Percentiles rank a stretch among this genome's conserved stretches.
Conservation (phyloP, 108 stramenopile genomes). For the Cyclotella sp. region DNA sequence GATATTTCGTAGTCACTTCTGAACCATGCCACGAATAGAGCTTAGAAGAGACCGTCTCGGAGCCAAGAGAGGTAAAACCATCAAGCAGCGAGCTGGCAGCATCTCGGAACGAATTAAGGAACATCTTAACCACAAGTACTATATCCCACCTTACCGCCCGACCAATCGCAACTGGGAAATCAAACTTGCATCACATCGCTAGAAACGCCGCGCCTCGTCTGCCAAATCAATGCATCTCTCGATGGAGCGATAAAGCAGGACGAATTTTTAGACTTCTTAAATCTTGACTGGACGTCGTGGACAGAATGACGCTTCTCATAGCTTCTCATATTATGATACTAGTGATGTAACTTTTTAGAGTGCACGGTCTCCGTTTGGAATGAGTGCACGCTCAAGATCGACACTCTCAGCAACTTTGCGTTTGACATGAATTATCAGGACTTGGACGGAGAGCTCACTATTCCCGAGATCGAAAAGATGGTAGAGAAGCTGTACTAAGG, state of each 20-base stretch:
- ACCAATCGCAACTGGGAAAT: slow-evolving; percentile 52
- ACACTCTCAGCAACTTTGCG: slow-evolving; percentile 55
- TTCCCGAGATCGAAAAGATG: slow-evolving; percentile 59
- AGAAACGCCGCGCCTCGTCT: slow-evolving; percentile 51
- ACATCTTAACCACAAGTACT: slow-evolving; percentile 24
- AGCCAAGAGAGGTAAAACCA: slow-evolving; percentile 38
- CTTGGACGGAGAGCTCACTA: slow-evolving; percentile 49
- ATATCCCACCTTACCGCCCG: slow-evolving; percentile 56
- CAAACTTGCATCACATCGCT: slow-evolving; percentile 52
- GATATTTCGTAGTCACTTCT: not conserved
- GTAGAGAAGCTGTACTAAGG: slow-evolving; percentile 52
- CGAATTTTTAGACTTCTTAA: slow-evolving; percentile 52
- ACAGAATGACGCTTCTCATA: slow-evolving; percentile 53
- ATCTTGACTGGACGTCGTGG: slow-evolving; percentile 53
- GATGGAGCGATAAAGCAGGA: slow-evolving; percentile 45
- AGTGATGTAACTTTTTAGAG: slow-evolving; percentile 56
- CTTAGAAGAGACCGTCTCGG: slow-evolving; percentile 29
- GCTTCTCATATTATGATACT: slow-evolving; percentile 57
- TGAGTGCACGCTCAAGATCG: slow-evolving; percentile 52
- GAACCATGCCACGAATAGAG: slow-evolving; percentile 39
- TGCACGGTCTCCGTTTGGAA: slow-evolving; percentile 58
- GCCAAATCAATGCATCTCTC: slow-evolving; percentile 42
- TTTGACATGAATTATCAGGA: slow-evolving; percentile 62
- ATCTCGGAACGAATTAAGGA: slow-evolving; percentile 22
- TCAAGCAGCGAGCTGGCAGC: slow-evolving; percentile 21